Conservation (phyloP, 2,329 filamentous ascomycete genomes). For the Furcasterigmium furcatum region DNA sequence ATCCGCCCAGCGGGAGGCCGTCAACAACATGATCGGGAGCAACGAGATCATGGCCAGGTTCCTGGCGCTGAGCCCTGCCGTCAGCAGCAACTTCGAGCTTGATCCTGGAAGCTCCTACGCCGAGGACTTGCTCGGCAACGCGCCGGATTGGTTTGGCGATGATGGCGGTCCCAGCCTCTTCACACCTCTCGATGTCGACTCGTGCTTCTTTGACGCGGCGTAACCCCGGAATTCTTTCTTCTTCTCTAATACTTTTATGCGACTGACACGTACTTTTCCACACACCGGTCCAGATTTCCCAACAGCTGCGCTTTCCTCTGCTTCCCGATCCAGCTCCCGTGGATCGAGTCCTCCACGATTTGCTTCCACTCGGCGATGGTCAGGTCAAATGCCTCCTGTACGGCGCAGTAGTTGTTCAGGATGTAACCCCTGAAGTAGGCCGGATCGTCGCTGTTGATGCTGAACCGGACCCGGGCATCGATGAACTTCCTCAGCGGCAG, state of each 20-base stretch:
- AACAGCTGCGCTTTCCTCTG: too few species aligned
- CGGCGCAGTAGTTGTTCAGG: conserved; percentile 69
- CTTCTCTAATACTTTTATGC: too few species aligned
- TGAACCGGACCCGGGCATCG: conserved; percentile 58
- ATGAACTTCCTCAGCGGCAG: conserved; percentile 62
- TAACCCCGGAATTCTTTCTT: too few species aligned
- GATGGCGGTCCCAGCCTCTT: too few species aligned
- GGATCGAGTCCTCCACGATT: conserved; percentile 59
- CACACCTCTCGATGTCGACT: too few species aligned
- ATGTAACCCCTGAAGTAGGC: conserved; percentile 75
- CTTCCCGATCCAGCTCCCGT: conserved; percentile 73
- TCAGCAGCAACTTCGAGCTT: too few species aligned
- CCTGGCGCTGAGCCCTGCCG: not conserved
- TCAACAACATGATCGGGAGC: not conserved
- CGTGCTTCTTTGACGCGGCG: too few species aligned
- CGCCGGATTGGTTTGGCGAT: too few species aligned
- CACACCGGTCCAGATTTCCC: too few species aligned
- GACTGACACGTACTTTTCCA: too few species aligned
- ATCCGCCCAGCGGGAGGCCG: not conserved
- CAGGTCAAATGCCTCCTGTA: conserved; percentile 68
- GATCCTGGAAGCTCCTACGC: too few species aligned
- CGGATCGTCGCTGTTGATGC: conserved; percentile 71
- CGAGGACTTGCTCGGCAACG: too few species aligned
- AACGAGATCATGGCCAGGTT: conserved; percentile 1
- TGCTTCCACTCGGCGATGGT: conserved; percentile 59